Base-by-base conservation (phyloP, 1,284 basidiomycete species). In the Cryptococcus hybrid region DNA sequence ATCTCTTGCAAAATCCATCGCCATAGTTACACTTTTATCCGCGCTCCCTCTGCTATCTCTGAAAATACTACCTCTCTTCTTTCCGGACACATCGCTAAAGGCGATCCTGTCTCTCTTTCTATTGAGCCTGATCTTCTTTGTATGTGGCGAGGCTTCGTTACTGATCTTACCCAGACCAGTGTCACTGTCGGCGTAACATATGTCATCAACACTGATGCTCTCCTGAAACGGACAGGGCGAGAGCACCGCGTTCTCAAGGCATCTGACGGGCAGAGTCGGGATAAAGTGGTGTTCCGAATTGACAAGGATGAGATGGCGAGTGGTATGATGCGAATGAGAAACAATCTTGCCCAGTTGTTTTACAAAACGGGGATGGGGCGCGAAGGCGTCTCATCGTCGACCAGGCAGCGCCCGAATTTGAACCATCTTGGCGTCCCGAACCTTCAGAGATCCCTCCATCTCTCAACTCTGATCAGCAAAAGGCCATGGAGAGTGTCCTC, bases 291-390 rank as follows among this genome's bases (percentile, higher is more conserved):
- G 6, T 98, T 93, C 78, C 84, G 94, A 30, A 87, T 99, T 59
- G 95, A 99, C 81, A 90, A 88, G 70, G 96, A 99, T 74, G 95
- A 99, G 74, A 79, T 97, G 45, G 84, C 86, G 7, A 85, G 86
- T 7, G 91, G 93, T 0, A 89, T 98, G 86, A 86, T 86, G 47
- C 83, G 90, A 37, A 86, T 98, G 66, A 84, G 95, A 5, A 88
- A 91, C 64, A 98, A 97, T 70, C 84, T 99, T 36, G 89, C 93
- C 0, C 86, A 88, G 57, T 73, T 99, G 6, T 98, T 99, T 78
- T 89, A 91, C 68, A 63, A 74, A 0, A 66, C 15, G 85, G 84
- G 0, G 85, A 88, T 30, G 86, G 85, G 1, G 85, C 88, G 55
- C 77, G 81, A 13, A 82, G 84, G 45, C 80, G 85, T 5, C 78